These are phyloP conservation scores for Erythrophleum fordii DNA, from an alignment of 306 rosid genomes.

Conservation along the genomic window DNA sequence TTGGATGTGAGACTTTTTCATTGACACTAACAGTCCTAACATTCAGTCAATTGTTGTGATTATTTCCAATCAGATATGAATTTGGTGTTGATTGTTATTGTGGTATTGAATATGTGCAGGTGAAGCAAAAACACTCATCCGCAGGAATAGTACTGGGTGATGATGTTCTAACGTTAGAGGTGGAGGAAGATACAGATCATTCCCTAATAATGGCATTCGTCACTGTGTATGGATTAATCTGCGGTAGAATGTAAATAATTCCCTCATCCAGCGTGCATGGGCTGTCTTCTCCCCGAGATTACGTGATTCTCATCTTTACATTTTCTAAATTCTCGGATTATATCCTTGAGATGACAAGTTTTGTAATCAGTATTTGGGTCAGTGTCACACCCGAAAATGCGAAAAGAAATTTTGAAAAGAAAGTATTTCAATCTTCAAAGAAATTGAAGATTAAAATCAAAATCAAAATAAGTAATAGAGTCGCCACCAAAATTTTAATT, in stretches of 20 bases:
- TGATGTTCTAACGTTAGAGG: constrained; percentile 70
- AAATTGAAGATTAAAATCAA: too few relatives aligned
- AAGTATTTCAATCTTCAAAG: too few relatives aligned
- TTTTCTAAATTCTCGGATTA: neutral
- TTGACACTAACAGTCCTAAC: too few relatives aligned
- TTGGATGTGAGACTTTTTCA: too few relatives aligned
- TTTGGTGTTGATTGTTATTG: neutral
- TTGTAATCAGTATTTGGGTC: neutral
- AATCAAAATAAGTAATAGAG: too few relatives aligned
- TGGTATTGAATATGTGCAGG: constrained; percentile 50
- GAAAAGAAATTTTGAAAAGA: too few relatives aligned
- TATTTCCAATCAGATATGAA: neutral
- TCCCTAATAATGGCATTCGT: constrained; percentile 72
- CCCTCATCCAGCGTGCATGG: neutral
- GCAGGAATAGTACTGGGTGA: constrained; percentile 68
- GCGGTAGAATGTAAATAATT: constrained; percentile 57
- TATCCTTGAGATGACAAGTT: constrained; percentile 3
- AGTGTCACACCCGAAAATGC: too few relatives aligned
- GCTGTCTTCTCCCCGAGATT: neutral
- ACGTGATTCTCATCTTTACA: neutral
- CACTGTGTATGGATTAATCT: constrained; percentile 66
- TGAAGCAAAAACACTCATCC: constrained; percentile 59
- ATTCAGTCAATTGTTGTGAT: too few relatives aligned
- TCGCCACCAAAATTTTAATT: too few relatives aligned
- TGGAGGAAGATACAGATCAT: constrained; percentile 56